Percentiles rank a stretch among this genome's conserved stretches.
These are phyloP conservation scores for Hippophae rhamnoides DNA, from an alignment of 306 rosid genomes.

Conservation along the genomic window DNA sequence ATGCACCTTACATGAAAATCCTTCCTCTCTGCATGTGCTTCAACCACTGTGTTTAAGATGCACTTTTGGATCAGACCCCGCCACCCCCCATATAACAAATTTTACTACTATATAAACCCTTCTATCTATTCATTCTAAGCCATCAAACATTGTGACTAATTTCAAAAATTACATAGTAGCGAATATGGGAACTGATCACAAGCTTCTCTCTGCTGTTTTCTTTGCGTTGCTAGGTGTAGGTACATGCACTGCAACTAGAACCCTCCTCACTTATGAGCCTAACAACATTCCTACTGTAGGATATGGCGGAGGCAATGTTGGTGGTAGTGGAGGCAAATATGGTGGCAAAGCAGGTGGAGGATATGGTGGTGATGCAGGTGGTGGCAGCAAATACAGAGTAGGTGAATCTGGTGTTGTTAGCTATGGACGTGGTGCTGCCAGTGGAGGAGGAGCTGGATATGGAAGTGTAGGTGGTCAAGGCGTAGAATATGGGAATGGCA, in stretches of 20 bases:
- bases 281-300: constrained; percentile 15
- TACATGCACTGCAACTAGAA: constrained; percentile 46
- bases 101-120: constrained; percentile 38
- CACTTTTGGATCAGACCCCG: constrained; percentile 10
- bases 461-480: constrained; percentile 26
- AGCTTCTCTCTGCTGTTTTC: constrained; percentile 24
- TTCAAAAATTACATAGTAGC: too few species aligned
- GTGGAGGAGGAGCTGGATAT: constrained; percentile 29
- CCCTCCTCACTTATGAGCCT: constrained; percentile 33
- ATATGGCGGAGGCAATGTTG: constrained; percentile 6
- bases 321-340: constrained; percentile 13
- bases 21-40: constrained; percentile 32
- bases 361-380: constrained; percentile 30
- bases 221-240: constrained; percentile 37
- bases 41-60: constrained; percentile 32
- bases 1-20: constrained; percentile 4
- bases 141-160: constrained; percentile 8
- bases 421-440: constrained; percentile 12
- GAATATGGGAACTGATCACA: constrained; percentile 34
- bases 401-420: constrained; percentile 6
- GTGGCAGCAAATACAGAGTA: constrained; percentile 20
- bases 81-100: not conserved
- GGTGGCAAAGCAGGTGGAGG: constrained; percentile 39
- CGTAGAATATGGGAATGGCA: constrained; percentile 8
- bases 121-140: constrained; percentile 12